Evolutionary conservation across 2,329 filamentous ascomycete species (phyloP), one percentile per base, ranked within the genome.

Genomic region (Nigrograna mackinnonii): DNA sequence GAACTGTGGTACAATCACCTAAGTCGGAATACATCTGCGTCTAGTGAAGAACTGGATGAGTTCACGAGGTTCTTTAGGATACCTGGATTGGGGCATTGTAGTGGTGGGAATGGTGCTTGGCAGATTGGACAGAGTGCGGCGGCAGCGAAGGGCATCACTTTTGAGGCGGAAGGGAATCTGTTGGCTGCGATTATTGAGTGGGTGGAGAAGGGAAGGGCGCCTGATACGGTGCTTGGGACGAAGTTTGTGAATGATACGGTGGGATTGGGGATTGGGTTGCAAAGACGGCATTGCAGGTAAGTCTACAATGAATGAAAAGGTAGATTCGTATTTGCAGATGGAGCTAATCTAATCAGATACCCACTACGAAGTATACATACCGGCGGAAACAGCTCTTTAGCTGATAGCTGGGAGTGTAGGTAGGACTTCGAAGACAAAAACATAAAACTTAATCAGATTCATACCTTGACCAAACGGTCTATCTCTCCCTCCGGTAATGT

Each of bases 31-130:
- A 33, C 16, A 17, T 16, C 7, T 7, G 20, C 34, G 3, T 37
- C 44, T 3, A 52, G 46, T 0, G 54, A 60, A 49, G 46, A 53
- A 22, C 36, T 72, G 6, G 67, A 72, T 43, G 49, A 58, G 2
- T 75, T 71, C 49, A 61, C 73, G 40, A 69, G 78, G 18, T 73
- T 71, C 58, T 81, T 81, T 64, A 69, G 72, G 28, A 74, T 74
- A 53, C 74, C 59, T 32, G 79, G 78, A 4, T 77, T 80, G 74
- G 66, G 61, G 6, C 79, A 81, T 59, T 81, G 78, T 53, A 59
- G 48, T 26, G 66, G 67, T 3, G 78, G 78, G 1, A 61, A 56
- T 0, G 76, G 77, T 0, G 76, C 76, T 2, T 65, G 57, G 55
- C 50, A 53, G 13, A 39, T 67, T 28, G 63, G 64, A 1, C 55